Conservation (phyloP, 2,329 filamentous ascomycete species). For the Penicillium sp. region DNA sequence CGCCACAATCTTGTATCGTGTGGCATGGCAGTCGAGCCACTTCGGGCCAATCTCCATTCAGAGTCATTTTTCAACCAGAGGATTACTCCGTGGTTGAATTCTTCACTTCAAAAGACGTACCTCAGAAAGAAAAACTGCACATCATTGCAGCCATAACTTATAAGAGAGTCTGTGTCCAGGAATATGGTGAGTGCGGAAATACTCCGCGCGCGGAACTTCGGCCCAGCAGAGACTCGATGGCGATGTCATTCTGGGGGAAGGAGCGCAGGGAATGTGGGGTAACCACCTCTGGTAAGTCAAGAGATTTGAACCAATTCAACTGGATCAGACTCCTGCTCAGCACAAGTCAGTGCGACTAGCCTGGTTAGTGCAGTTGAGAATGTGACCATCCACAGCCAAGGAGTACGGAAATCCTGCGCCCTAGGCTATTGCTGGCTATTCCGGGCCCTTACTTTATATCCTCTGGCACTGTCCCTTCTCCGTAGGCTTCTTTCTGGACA, state of each 20-base stretch:
- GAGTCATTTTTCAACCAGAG: too few relatives aligned
- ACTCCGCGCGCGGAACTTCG: background rate
- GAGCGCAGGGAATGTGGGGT: too few relatives aligned
- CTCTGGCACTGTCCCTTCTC: background rate
- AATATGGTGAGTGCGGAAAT: background rate
- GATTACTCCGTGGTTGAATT: too few relatives aligned
- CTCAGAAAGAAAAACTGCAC: too few relatives aligned
- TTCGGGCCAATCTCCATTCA: too few relatives aligned
- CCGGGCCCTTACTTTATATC: background rate
- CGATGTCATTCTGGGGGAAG: background rate
- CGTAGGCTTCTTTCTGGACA: background rate
- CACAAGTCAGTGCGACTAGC: background rate
- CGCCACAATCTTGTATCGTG: too few relatives aligned
- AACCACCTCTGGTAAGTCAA: background rate
- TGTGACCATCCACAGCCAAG: background rate
- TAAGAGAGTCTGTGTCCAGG: background rate
- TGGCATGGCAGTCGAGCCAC: too few relatives aligned
- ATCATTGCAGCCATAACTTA: too few relatives aligned
- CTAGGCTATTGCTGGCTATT: background rate
- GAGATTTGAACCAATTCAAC: background rate
- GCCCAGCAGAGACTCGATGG: background rate
- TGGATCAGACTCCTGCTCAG: background rate
- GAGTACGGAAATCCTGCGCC: constrained; percentile 24
- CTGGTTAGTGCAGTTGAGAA: background rate
- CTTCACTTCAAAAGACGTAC: too few relatives aligned